phyloP scores from a whole-genome alignment of 495 filamentous ascomycete genomes.

The Geoglossum glabrum region DNA sequence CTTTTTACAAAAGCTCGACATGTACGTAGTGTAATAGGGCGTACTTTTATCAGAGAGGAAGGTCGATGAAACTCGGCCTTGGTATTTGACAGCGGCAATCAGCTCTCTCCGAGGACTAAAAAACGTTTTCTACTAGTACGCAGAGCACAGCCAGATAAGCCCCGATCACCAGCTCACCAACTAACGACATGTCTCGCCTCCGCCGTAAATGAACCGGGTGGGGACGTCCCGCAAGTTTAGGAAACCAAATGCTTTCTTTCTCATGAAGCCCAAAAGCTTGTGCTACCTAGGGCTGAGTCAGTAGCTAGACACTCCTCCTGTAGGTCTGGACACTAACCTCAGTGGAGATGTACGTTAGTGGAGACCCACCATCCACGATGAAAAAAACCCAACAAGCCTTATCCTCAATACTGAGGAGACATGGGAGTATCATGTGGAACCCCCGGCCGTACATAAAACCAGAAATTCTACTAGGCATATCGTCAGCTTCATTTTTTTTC shows the following conservation, averaged over 20 bases:
- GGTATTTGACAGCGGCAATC: too few relatives aligned
- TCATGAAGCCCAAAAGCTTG: constrained; percentile 8
- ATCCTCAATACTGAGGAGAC: neutral
- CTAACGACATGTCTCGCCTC: too few relatives aligned
- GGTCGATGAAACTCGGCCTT: too few relatives aligned
- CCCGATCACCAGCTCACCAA: too few relatives aligned
- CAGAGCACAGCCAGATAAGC: too few relatives aligned
- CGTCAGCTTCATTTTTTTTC: constrained; percentile 1
- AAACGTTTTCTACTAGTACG: too few relatives aligned
- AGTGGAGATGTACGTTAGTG: neutral
- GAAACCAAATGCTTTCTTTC: neutral
- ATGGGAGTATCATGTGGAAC: constrained; percentile 3
- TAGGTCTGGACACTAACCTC: neutral
- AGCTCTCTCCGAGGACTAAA: too few relatives aligned
- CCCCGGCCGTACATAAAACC: constrained; percentile 1
- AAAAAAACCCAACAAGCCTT: constrained; percentile 11
- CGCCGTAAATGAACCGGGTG: neutral
- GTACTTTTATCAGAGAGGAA: too few relatives aligned
- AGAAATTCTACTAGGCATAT: neutral
- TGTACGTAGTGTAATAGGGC: too few relatives aligned
- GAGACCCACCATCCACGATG: constrained; percentile 1
- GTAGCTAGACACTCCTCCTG: neutral
- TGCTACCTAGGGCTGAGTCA: neutral
- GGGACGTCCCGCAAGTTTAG: neutral
- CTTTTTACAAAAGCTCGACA: too few relatives aligned